Conservation (phyloP, 306 rosid species). For the Glycine soja region DNA sequence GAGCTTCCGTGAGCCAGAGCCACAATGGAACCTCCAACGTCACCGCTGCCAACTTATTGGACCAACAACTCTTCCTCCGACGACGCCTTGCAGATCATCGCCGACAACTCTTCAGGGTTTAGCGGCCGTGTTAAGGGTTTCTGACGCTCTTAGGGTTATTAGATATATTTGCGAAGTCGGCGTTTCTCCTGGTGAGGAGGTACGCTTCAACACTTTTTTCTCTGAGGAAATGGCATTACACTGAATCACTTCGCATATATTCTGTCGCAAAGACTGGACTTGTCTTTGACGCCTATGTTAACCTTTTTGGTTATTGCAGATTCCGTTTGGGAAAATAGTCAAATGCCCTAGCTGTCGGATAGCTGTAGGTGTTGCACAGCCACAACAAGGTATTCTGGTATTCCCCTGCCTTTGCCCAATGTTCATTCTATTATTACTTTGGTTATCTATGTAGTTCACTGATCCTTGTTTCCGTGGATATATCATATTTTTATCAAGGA, state of each 20-base stretch:
- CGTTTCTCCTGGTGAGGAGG: constrained; percentile 94
- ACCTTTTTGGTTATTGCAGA: constrained; percentile 57
- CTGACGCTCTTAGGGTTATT: constrained; percentile 84
- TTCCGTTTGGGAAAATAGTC: constrained; percentile 92
- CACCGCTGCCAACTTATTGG: constrained; percentile 46
- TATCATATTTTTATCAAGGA: too few species aligned
- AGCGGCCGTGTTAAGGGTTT: constrained; percentile 81
- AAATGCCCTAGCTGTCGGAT: constrained; percentile 88
- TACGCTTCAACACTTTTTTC: constrained; percentile 32
- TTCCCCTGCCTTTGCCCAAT: constrained; percentile 9
- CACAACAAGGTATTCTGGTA: constrained; percentile 97
- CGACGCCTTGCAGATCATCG: constrained; percentile 64
- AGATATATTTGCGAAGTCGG: constrained; percentile 81
- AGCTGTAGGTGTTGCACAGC: constrained; percentile 94
- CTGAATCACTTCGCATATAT: neutral
- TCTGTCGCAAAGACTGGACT: constrained; percentile 17
- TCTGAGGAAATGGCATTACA: neutral
- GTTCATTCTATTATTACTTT: neutral
- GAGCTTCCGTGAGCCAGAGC: constrained; percentile 62
- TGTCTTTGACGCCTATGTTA: constrained; percentile 9
- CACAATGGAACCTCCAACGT: constrained; percentile 56
- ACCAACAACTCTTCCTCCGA: constrained; percentile 52
- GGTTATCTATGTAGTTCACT: too few species aligned
- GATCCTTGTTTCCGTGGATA: too few species aligned
- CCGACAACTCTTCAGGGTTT: constrained; percentile 66